Evolutionary conservation across 1,139 yeast genomes (phyloP).

Genomic region (Yamadazyma triangularis): DNA sequence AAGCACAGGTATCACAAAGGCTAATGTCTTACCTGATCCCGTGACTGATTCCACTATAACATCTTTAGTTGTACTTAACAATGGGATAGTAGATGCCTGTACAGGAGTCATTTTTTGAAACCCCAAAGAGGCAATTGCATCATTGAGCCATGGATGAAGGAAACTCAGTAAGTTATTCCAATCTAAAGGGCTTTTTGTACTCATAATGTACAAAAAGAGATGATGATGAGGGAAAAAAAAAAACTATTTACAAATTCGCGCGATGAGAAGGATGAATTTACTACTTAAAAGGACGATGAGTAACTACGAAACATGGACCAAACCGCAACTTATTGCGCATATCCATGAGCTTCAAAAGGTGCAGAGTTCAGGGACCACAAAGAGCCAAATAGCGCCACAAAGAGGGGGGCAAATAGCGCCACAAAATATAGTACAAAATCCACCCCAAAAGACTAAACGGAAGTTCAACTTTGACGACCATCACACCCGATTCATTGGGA

Average conservation of each 20-base stretch:
- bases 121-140: conserved; percentile 71
- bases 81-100: conserved; percentile 92
- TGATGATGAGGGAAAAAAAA: conserved; percentile 20
- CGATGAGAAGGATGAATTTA: conserved; percentile 2
- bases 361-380: not conserved
- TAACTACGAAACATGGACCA: conserved; percentile 46
- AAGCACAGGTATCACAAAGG: conserved; percentile 78
- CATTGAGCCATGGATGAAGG: conserved; percentile 44
- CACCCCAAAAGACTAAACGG: conserved; percentile 28
- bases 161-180: conserved; percentile 35
- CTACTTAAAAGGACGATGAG: not conserved
- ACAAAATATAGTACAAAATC: no score
- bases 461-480: conserved; percentile 67
- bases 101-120: conserved; percentile 91
- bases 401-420: conserved; percentile 1
- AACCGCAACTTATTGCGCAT: conserved; percentile 45
- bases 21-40: conserved; percentile 93
- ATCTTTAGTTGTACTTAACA: conserved; percentile 83
- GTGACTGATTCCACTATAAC: conserved; percentile 97
- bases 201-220: not conserved
- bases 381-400: conserved; percentile 1
- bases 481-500: conserved; percentile 67
- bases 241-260: conserved; percentile 9
- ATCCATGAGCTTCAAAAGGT: conserved; percentile 34
- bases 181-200: conserved; percentile 25